phyloP scores from a whole-genome alignment of 805 yeast genomes.

The Wickerhamomyces bovis region DNA sequence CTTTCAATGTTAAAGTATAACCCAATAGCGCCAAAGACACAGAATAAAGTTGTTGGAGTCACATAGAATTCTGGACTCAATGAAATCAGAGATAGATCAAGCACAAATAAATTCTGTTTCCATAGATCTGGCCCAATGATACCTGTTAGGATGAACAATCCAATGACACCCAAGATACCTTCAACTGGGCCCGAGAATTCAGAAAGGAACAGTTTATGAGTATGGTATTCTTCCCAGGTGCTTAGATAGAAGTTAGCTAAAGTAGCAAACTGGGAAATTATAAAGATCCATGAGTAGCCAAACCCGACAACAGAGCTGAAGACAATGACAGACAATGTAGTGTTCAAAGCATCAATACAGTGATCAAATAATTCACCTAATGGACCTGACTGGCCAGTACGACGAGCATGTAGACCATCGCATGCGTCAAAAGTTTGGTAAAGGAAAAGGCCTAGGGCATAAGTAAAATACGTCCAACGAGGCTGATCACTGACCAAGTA shows the following conservation, averaged over 20 bases:
- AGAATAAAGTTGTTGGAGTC: slow-evolving; percentile 37
- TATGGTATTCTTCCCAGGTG: slow-evolving; percentile 95
- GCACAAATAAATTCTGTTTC: slow-evolving; percentile 38
- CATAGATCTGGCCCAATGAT: slow-evolving; percentile 64
- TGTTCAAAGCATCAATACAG: slow-evolving; percentile 69
- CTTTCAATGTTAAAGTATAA: slow-evolving; percentile 59
- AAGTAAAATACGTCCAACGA: slow-evolving; percentile 66
- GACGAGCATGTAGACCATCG: slow-evolving; percentile 92
- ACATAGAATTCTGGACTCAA: slow-evolving; percentile 23
- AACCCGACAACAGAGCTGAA: slow-evolving; percentile 72
- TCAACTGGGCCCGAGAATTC: slow-evolving; percentile 92
- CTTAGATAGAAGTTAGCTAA: slow-evolving; percentile 79
- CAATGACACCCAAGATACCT: slow-evolving; percentile 66
- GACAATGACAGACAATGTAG: slow-evolving; percentile 71
- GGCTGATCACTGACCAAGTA: slow-evolving; percentile 55
- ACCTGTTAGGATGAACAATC: slow-evolving; percentile 57
- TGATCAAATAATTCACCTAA: slow-evolving; percentile 93
- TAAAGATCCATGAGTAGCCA: slow-evolving; percentile 59
- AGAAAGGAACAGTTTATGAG: slow-evolving; percentile 73
- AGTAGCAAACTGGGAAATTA: slow-evolving; percentile 65
- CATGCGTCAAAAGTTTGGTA: slow-evolving; percentile 96
- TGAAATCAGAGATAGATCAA: slow-evolving; percentile 21
- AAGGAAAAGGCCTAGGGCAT: slow-evolving; percentile 78
- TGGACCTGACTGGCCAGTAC: slow-evolving; percentile 93
- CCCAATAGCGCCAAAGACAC: slow-evolving; percentile 47